Percentiles rank a stretch among this genome's conserved stretches.
phyloP scores from a whole-genome alignment of 2,329 filamentous ascomycete species.

The Neopestalotiopsis clavispora region DNA sequence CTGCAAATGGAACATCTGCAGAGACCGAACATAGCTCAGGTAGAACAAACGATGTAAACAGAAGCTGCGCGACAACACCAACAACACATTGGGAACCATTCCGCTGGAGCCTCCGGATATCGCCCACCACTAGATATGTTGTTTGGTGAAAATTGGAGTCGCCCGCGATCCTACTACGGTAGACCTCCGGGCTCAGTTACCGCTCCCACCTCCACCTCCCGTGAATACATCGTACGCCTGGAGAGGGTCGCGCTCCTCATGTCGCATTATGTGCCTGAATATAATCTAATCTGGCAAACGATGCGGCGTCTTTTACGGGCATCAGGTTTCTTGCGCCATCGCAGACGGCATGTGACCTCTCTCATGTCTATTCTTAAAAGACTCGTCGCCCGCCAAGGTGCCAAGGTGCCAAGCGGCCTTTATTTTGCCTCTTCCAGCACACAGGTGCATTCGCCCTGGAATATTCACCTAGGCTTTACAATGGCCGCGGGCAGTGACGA shows the following conservation, averaged over 20 bases:
- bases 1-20: neutral
- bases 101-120: neutral
- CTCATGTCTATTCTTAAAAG: neutral
- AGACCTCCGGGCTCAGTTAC: neutral
- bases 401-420: conserved; percentile 13
- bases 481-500: neutral
- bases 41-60: neutral
- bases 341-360: conserved; percentile 3
- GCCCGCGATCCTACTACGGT: neutral
- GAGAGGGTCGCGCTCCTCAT: neutral
- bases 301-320: neutral
- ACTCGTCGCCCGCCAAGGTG: neutral
- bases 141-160: neutral
- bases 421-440: neutral
- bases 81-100: neutral
- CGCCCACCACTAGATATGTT: too few species aligned
- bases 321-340: neutral
- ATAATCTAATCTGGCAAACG: neutral
- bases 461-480: neutral
- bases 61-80: neutral
- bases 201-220: neutral
- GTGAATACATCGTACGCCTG: neutral
- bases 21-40: neutral
- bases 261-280: neutral
- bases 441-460: neutral